A percentile compares a stretch with the other conserved stretches of the same genome.
Conservation (phyloP, 202 grass and related monocot species). For the Elaeis oleifera region DNA sequence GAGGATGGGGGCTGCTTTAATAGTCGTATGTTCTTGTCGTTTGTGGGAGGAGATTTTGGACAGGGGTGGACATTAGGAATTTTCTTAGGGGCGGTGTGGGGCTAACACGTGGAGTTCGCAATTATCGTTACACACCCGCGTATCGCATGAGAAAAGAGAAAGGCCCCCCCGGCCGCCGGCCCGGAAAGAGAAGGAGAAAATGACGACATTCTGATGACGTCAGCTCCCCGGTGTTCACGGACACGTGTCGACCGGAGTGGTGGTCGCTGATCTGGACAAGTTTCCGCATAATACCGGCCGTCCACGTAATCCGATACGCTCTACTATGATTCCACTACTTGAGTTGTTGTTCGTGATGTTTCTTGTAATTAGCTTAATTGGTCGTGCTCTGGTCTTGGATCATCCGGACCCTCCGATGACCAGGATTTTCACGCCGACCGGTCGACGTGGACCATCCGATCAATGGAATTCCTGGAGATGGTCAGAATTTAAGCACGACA, state of each 20-base stretch:
- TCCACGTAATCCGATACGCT: constrained; percentile 1
- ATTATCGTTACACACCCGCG: constrained; percentile 1
- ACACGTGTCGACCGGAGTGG: constrained; percentile 16
- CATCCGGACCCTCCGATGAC: no score
- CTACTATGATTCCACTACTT: neutral
- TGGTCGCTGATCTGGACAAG: constrained; percentile 22
- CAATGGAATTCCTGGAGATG: neutral
- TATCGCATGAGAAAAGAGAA: neutral
- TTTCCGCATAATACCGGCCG: constrained; percentile 3
- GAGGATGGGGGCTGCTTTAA: constrained; percentile 48
- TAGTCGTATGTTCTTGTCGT: constrained; percentile 38
- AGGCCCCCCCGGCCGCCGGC: neutral
- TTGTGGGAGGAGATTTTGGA: constrained; percentile 8
- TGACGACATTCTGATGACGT: neutral
- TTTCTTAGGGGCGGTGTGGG: constrained; percentile 1
- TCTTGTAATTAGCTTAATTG: neutral
- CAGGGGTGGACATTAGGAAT: neutral
- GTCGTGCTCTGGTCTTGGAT: no score
- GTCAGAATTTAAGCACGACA: constrained; percentile 3
- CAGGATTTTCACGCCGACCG: no score
- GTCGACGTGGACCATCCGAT: neutral
- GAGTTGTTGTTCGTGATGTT: neutral
- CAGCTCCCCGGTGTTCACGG: neutral
- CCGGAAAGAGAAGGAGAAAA: neutral
- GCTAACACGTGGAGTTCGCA: constrained; percentile 5